phyloP scores from a whole-genome alignment of 2,329 filamentous ascomycete genomes.

The Aspergillus clavatus region DNA sequence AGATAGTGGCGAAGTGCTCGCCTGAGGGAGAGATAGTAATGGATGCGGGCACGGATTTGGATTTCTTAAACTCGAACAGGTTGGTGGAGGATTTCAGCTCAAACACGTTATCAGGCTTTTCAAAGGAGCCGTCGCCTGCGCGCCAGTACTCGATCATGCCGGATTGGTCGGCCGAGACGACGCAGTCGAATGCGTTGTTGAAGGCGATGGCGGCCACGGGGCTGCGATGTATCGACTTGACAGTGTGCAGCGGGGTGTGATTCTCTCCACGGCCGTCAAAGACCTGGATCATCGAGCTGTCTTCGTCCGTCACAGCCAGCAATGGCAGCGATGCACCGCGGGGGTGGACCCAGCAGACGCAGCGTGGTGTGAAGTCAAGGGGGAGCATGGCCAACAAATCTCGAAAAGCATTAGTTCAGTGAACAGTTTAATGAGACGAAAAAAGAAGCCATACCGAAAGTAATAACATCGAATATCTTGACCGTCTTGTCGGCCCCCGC shows the following conservation, averaged over 20 bases:
- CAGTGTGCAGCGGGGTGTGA: conserved; percentile 66
- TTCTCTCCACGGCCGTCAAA: conserved; percentile 88
- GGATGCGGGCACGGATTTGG: conserved; percentile 76
- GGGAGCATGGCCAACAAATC: conserved; percentile 78
- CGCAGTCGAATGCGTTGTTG: conserved; percentile 84
- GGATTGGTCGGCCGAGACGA: conserved; percentile 78
- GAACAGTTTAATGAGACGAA: too few species aligned
- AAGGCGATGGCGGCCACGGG: conserved; percentile 82
- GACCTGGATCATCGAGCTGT: conserved; percentile 67
- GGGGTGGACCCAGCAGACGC: conserved; percentile 86
- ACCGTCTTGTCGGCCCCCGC: conserved; percentile 56
- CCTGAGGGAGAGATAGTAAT: conserved; percentile 83
- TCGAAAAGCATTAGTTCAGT: conserved; percentile 22
- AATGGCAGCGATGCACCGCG: conserved; percentile 83
- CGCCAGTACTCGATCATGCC: conserved; percentile 98
- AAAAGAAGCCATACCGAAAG: conserved; percentile 55
- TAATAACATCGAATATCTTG: conserved; percentile 63
- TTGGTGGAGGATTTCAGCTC: conserved; percentile 90
- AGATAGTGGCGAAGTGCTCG: conserved; percentile 80
- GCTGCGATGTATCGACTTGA: conserved; percentile 74
- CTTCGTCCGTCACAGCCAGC: conserved; percentile 74
- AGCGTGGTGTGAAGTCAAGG: conserved; percentile 69
- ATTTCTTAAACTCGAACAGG: conserved; percentile 95
- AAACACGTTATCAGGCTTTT: conserved; percentile 89
- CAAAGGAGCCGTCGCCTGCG: conserved; percentile 66